Percentiles rank a stretch among this genome's conserved stretches.
Conservation (phyloP, 441 rosid species). For the Dalechampia spathulata region DNA sequence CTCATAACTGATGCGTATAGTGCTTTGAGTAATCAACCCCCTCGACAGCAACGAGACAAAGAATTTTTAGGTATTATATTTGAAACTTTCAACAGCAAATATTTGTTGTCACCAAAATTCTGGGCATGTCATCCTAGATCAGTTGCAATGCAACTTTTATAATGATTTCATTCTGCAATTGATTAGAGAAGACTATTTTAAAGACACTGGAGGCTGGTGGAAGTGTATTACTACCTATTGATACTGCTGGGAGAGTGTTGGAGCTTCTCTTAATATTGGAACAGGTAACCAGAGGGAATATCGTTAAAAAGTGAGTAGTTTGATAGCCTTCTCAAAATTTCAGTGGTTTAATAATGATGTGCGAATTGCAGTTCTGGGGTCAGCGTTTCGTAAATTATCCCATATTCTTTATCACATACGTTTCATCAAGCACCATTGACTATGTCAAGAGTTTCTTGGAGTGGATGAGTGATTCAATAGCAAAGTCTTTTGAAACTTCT, state of each 20-base stretch:
- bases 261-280: conserved; percentile 87
- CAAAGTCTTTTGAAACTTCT: conserved; percentile 93
- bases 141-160: neutral
- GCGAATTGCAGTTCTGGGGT: conserved; percentile 57
- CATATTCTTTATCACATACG: conserved; percentile 82
- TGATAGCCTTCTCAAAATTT: conserved; percentile 11
- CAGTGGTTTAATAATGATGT: conserved; percentile 20
- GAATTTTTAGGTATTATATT: conserved; percentile 59
- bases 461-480: conserved; percentile 98
- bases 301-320: neutral
- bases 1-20: conserved; percentile 78
- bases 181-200: conserved; percentile 41
- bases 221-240: conserved; percentile 85
- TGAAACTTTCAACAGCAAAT: neutral
- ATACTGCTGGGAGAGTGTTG: conserved; percentile 84
- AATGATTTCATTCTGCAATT: conserved; percentile 1
- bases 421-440: conserved; percentile 90
- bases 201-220: conserved; percentile 82
- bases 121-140: neutral
- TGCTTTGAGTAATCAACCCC: conserved; percentile 77
- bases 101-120: conserved; percentile 4
- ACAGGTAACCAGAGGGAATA: conserved; percentile 43
- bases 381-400: conserved; percentile 64
- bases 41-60: conserved; percentile 77
- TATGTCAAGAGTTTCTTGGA: conserved; percentile 96